These are phyloP conservation scores for Hygrophorus russula DNA, from an alignment of 768 basidiomycete species.

Conservation along the genomic window DNA sequence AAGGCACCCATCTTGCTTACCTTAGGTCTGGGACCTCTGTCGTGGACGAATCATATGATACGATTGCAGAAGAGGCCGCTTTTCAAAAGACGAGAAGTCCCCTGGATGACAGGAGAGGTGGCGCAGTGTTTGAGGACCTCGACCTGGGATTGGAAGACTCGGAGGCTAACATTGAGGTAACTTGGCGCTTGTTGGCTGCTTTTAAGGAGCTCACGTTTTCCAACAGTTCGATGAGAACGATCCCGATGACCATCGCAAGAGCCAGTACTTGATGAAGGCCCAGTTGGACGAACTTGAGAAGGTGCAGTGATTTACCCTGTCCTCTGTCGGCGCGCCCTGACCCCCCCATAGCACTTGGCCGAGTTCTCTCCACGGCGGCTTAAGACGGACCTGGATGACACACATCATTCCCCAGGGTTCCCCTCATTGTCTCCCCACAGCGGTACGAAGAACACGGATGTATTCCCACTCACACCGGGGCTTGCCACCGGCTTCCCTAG, in stretches of 20 bases:
- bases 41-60: conserved; percentile 8
- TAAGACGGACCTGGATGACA: conserved; percentile 28
- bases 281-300: conserved; percentile 74
- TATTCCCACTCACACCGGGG: conserved; percentile 26
- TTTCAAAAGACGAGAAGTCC: conserved; percentile 28
- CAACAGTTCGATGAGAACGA: conserved; percentile 57
- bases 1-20: conserved; percentile 35
- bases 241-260: conserved; percentile 62
- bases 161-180: not conserved
- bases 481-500: conserved; percentile 1
- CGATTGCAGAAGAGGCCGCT: conserved; percentile 31
- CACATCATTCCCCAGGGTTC: conserved; percentile 6
- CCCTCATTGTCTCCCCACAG: conserved; percentile 3
- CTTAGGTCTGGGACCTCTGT: conserved; percentile 20
- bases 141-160: conserved; percentile 30
- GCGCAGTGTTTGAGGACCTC: conserved; percentile 41
- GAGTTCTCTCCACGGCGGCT: conserved; percentile 53
- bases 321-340: not conserved
- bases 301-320: conserved; percentile 20
- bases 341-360: conserved; percentile 37
- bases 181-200: conserved; percentile 3
- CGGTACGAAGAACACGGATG: conserved; percentile 15
- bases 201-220: conserved; percentile 10
- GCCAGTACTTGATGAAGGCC: conserved; percentile 64
- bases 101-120: conserved; percentile 32